Conservation (phyloP, 75 land plant species). For the Sequoia sempervirens region DNA sequence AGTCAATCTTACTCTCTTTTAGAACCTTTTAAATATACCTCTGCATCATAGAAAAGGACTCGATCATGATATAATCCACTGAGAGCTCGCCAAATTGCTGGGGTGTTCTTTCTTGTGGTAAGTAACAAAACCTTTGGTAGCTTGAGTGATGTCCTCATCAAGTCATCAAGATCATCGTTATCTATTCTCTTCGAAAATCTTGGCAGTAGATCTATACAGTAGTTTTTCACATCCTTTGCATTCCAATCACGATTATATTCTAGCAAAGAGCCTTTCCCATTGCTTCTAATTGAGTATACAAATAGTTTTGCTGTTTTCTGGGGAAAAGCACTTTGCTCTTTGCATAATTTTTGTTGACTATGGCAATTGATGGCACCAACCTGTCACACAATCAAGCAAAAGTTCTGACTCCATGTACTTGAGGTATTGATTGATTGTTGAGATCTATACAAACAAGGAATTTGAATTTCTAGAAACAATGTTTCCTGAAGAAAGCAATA, state of each 20-base stretch:
- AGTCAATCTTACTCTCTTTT: background rate
- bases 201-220: conserved; percentile 65
- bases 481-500: background rate
- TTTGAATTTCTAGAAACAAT: background rate
- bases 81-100: conserved; percentile 75
- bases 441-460: background rate
- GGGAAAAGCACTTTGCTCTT: conserved; percentile 43
- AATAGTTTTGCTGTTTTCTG: conserved; percentile 39
- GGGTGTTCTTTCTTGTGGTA: conserved; percentile 73
- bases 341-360: conserved; percentile 52
- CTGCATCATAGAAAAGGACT: conserved; percentile 66
- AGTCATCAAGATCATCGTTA: conserved; percentile 30
- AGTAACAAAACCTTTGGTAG: conserved; percentile 61
- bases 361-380: conserved; percentile 78
- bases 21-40: conserved; percentile 31
- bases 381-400: conserved; percentile 27
- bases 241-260: conserved; percentile 65
- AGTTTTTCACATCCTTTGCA: conserved; percentile 47
- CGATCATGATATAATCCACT: conserved; percentile 75
- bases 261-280: conserved; percentile 46
- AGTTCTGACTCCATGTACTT: background rate
- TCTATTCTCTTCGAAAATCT: conserved; percentile 58
- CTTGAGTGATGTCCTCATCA: conserved; percentile 12
- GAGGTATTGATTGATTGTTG: background rate
- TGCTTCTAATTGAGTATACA: conserved; percentile 55